A percentile compares a stretch with the other conserved stretches of the same genome.
phyloP scores from a whole-genome alignment of 179 eudicot genomes.

The Beta lomatogona region DNA sequence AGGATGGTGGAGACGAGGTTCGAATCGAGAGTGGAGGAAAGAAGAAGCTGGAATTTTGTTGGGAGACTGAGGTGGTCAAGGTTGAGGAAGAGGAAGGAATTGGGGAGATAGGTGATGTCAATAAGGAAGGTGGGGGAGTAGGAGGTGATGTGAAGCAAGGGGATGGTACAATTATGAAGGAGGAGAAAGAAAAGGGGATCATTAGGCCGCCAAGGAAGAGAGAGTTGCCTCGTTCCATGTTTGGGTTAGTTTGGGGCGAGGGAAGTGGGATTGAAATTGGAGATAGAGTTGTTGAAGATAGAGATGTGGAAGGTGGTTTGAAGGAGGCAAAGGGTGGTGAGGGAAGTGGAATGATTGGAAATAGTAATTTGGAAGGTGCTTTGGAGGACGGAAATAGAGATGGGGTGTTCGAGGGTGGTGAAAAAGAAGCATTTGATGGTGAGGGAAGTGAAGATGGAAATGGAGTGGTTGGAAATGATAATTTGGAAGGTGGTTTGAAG shows the following conservation, averaged over 20 bases:
- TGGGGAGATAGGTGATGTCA: neutral
- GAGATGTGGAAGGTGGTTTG: neutral
- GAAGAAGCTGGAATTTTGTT: neutral
- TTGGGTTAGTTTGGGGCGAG: slow-evolving; percentile 26
- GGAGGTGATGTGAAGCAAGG: neutral
- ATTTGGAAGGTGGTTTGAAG: too few relatives aligned
- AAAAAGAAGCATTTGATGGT: neutral
- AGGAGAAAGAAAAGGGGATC: neutral
- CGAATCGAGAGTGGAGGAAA: neutral
- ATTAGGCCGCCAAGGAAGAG: slow-evolving; percentile 13
- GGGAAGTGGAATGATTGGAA: neutral
- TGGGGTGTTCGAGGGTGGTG: neutral
- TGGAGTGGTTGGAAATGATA: neutral
- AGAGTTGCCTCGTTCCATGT: slow-evolving; percentile 27
- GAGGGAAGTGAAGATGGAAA: neutral
- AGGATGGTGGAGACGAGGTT: neutral
- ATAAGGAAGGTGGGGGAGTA: neutral
- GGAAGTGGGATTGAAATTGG: neutral
- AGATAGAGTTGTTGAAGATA: neutral
- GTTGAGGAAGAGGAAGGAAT: neutral
- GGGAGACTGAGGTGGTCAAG: neutral
- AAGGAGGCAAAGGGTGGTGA: neutral
- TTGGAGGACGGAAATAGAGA: neutral
- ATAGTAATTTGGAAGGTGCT: too few relatives aligned
- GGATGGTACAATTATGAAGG: neutral